These are phyloP conservation scores for Protea cynaroides DNA, from an alignment of 164 flowering plant species.

Conservation along the genomic window DNA sequence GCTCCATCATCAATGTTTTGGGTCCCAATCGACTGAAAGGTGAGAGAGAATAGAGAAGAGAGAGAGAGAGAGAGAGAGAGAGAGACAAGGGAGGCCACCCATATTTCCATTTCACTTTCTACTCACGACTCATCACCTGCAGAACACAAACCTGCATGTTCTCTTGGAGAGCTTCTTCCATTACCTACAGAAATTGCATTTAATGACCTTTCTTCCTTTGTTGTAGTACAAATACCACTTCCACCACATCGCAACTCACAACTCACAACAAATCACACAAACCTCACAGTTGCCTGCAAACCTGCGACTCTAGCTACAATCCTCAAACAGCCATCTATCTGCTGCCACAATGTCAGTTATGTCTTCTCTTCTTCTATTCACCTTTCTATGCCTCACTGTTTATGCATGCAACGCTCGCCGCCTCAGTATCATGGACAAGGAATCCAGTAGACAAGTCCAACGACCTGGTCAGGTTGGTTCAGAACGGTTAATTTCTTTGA, in stretches of 20 bases:
- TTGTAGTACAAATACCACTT: conserved; percentile 29
- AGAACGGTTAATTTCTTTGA: not conserved
- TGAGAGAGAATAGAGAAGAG: conserved; percentile 14
- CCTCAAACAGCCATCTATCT: not conserved
- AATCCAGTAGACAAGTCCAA: conserved; percentile 1
- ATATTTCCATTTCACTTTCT: conserved; percentile 16
- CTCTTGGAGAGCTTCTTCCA: conserved; percentile 29
- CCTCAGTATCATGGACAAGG: conserved; percentile 8
- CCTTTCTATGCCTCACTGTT: conserved; percentile 23
- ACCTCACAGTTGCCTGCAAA: not conserved
- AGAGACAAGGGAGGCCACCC: conserved; percentile 24
- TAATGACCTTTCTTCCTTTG: conserved; percentile 27
- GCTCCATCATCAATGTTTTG: not conserved
- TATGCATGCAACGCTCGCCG: conserved; percentile 36
- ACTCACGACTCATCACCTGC: conserved; percentile 27
- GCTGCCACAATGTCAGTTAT: conserved; percentile 18
- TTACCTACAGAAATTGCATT: conserved; percentile 38
- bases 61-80: too few relatives aligned
- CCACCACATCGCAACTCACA: not conserved
- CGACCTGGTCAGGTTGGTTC: conserved; percentile 24
- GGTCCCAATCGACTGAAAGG: conserved; percentile 15
- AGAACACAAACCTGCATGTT: conserved; percentile 52
- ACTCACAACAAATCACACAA: not conserved
- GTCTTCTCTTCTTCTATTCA: conserved; percentile 18
- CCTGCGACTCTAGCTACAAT: not conserved